These are phyloP conservation scores for Teratosphaeria epicoccoides DNA, from an alignment of 2,329 filamentous ascomycete species.

Conservation along the genomic window DNA sequence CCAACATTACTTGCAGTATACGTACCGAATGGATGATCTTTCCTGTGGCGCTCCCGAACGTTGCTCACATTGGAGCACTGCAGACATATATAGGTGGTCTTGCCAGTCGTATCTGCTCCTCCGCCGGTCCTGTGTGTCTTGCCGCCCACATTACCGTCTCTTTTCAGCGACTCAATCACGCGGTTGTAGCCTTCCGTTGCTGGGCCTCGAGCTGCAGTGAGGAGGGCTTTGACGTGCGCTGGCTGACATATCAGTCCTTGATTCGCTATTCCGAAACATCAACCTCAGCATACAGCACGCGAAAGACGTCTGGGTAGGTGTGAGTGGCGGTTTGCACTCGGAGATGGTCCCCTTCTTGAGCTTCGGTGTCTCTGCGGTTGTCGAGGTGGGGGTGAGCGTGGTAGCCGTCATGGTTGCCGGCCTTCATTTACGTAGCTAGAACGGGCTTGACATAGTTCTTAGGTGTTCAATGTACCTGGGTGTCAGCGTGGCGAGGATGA, in stretches of 20 bases:
- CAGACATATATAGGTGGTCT: conserved; percentile 51
- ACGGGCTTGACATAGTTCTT: background rate
- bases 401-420: conserved; percentile 17
- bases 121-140: conserved; percentile 46
- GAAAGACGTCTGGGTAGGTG: conserved; percentile 31
- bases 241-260: background rate
- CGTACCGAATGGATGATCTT: conserved; percentile 63
- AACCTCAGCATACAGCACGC: conserved; percentile 30
- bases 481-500: too few species aligned
- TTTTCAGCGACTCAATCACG: conserved; percentile 60
- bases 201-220: conserved; percentile 56
- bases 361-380: conserved; percentile 33
- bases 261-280: background rate
- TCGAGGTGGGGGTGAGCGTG: conserved; percentile 30
- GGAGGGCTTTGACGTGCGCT: conserved; percentile 64
- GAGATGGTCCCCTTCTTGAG: conserved; percentile 24
- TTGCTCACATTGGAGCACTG: conserved; percentile 62
- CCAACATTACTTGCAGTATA: conserved; percentile 14
- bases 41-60: conserved; percentile 59
- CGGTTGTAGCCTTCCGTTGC: conserved; percentile 63
- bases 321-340: conserved; percentile 26
- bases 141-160: conserved; percentile 58
- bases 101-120: conserved; percentile 13
- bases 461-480: background rate
- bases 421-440: background rate